Evolutionary conservation across 176 grass and related monocot species (phyloP).

Genomic region (Oryza punctata): DNA sequence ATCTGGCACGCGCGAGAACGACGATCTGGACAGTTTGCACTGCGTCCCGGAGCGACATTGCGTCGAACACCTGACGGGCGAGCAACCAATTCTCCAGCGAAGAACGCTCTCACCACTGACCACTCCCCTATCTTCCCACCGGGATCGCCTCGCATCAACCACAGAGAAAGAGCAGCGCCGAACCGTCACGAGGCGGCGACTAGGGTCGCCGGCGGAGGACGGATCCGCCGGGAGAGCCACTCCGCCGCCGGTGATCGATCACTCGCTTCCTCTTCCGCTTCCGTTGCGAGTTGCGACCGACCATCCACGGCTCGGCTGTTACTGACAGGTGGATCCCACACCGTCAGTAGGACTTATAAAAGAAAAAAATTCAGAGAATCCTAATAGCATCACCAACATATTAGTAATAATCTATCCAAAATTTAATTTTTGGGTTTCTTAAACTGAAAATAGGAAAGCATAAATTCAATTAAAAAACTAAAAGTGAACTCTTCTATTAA

Average conservation of each 20-base stretch:
- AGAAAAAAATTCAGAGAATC: too few species aligned
- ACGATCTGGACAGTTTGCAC: neutral
- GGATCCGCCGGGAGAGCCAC: neutral
- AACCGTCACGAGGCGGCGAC: neutral
- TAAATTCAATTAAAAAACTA: too few species aligned
- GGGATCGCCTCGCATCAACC: neutral
- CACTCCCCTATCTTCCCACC: neutral
- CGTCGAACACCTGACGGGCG: slow-evolving; percentile 7
- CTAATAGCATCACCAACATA: too few species aligned
- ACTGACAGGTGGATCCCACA: slow-evolving; percentile 23
- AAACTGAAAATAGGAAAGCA: too few species aligned
- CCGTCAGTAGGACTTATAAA: neutral
- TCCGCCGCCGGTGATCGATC: neutral
- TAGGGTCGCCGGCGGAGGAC: neutral
- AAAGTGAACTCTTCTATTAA: too few species aligned
- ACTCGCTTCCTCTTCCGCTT: neutral
- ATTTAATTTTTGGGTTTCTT: too few species aligned
- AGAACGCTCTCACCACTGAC: neutral
- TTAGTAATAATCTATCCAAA: too few species aligned
- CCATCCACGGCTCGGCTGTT: too few species aligned
- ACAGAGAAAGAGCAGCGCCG: neutral
- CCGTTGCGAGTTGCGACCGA: neutral
- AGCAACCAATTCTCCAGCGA: neutral
- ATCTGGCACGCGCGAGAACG: neutral
- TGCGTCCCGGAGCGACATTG: slow-evolving; percentile 6